A percentile compares a stretch with the other conserved stretches of the same genome.
Conservation (phyloP, 306 rosid genomes). For the Malus fusca region DNA sequence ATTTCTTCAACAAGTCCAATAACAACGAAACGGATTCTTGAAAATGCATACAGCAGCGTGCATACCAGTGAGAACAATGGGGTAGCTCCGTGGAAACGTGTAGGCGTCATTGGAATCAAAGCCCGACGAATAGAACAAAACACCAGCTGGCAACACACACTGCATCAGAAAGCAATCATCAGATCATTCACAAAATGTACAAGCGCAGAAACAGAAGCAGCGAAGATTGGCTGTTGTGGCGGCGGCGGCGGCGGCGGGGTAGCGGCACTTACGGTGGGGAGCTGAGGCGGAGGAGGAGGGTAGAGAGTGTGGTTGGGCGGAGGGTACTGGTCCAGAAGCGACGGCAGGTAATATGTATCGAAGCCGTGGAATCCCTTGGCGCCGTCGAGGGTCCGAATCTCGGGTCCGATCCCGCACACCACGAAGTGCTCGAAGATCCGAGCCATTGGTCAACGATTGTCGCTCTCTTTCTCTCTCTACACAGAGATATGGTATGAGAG, state of each 20-base stretch:
- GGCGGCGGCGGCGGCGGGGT: background rate
- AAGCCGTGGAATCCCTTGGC: constrained; percentile 80
- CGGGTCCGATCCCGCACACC: constrained; percentile 96
- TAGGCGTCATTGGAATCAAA: constrained; percentile 52
- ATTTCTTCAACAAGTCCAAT: background rate
- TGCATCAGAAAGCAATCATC: constrained; percentile 26
- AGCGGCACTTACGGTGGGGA: constrained; percentile 57
- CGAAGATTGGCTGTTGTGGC: background rate
- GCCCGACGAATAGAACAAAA: constrained; percentile 63
- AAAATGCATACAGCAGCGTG: background rate
- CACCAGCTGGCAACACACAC: constrained; percentile 99
- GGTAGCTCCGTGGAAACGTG: constrained; percentile 85
- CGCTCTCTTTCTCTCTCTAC: constrained; percentile 18
- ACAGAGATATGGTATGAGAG: background rate
- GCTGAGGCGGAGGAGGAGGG: constrained; percentile 99
- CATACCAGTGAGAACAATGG: constrained; percentile 86
- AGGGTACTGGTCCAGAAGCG: constrained; percentile 82
- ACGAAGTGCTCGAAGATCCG: constrained; percentile 93
- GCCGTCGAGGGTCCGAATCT: constrained; percentile 80
- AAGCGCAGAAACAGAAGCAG: background rate
- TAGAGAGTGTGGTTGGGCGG: constrained; percentile 65
- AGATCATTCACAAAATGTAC: background rate
- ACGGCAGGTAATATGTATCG: constrained; percentile 52
- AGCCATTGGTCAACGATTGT: constrained; percentile 53
- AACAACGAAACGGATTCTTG: background rate